Evolutionary conservation across 768 basidiomycete species (phyloP), one percentile per base, ranked within the genome.

Genomic region (Botryobasidium botryosum): DNA sequence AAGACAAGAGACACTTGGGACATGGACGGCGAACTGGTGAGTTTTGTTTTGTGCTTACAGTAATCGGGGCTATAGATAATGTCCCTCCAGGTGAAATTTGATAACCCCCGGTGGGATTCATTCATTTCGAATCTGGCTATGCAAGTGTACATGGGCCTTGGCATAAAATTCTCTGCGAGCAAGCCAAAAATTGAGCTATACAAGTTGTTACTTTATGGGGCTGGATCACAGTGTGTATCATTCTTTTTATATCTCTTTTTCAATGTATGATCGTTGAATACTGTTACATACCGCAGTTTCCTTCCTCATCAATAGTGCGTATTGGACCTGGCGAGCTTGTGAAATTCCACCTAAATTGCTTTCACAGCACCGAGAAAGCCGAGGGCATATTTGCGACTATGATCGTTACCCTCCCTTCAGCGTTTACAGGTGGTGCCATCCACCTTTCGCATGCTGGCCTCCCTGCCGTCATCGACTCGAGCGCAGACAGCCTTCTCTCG

Each of bases 331-430:
- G 21, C 21, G 12, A 6, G 13, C 6, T 23, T 23, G 46, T 25
- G 32, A 29, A 2, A 27, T 25, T 29, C 24, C 7, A 31, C 20
- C 36, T 37, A 20, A 26, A 33, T 33, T 17, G 17, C 17, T 8
- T 17, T 33, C 10, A 8, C 23, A 70, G 69, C 45, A 70, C 68
- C 2, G 67, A 67, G 43, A 69, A 70, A 51, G 57, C 59, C 1
- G 47, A 61, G 23, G 68, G 66, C 1, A 71, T 70, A 67, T 71
- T 74, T 48, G 71, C 71, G 7, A 69, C 71, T 0, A 55, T 70
- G 20, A 57, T 71, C 35, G 55, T 73, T 21, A 50, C 70, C 5
- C 61, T 72, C 3, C 70, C 70, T 3, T 70, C 70, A 1, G 50
- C 41, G 6, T 70, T 67, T 49, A 59, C 59, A 1, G 71, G 71